A percentile compares a stretch with the other conserved stretches of the same genome.
Conservation (phyloP, 2,329 filamentous ascomycete genomes). For the Alternaria infectoria region DNA sequence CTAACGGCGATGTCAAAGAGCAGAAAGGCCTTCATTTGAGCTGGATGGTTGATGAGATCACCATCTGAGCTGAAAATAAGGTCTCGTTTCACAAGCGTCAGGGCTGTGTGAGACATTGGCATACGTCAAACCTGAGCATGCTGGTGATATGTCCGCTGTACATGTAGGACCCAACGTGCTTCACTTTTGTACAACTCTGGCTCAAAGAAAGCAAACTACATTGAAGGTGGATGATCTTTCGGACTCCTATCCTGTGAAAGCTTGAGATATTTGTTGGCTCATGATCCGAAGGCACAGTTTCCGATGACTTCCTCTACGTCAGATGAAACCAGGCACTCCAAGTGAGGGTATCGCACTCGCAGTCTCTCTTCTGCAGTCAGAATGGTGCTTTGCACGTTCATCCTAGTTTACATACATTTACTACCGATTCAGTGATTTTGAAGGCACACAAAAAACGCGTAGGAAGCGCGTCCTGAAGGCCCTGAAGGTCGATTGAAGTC, state of each 20-base stretch:
- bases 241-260: neutral
- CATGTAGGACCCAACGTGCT: neutral
- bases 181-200: neutral
- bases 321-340: neutral
- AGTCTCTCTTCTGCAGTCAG: neutral
- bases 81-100: neutral
- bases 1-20: neutral
- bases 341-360: neutral
- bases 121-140: neutral
- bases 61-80: neutral
- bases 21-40: neutral
- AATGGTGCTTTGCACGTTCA: neutral
- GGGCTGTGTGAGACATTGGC: neutral
- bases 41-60: neutral
- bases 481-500: neutral
- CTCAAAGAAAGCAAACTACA: neutral
- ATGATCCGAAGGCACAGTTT: neutral
- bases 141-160: neutral
- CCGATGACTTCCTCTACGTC: neutral
- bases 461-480: neutral
- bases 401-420: neutral
- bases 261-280: neutral
- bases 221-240: neutral
- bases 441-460: neutral
- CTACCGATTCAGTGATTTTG: neutral